These are phyloP conservation scores for Alternaria ethzedia DNA, from an alignment of 2,329 filamentous ascomycete species.

Conservation along the genomic window DNA sequence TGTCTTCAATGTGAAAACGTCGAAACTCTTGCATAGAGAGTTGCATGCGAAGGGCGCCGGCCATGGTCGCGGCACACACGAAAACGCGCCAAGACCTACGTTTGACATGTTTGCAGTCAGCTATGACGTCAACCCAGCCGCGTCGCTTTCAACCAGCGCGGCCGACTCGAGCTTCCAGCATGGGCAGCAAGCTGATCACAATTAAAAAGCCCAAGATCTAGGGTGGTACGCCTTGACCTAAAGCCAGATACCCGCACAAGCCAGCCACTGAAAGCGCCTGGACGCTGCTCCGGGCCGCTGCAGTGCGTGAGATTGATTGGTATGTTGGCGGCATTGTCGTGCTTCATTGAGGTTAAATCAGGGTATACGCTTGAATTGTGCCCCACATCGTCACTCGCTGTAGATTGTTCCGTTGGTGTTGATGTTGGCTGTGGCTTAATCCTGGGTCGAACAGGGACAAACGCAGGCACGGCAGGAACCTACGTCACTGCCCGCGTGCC, in stretches of 20 bases:
- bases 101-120: constrained; percentile 1
- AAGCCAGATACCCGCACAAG: not conserved
- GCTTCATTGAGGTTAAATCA: constrained; percentile 5
- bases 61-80: not conserved
- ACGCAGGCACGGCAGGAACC: constrained; percentile 16
- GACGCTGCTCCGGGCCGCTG: not conserved
- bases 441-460: constrained; percentile 12
- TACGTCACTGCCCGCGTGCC: constrained; percentile 28
- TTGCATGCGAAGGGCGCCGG: not conserved
- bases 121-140: constrained; percentile 10
- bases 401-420: constrained; percentile 21
- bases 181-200: not conserved
- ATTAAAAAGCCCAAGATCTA: not conserved
- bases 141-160: not conserved
- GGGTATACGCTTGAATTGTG: constrained; percentile 8
- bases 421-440: constrained; percentile 14
- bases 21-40: not conserved
- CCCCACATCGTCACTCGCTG: constrained; percentile 20
- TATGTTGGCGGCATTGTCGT: not conserved
- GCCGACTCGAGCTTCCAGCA: not conserved
- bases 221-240: not conserved
- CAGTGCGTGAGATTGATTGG: not conserved
- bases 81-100: not conserved
- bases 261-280: not conserved
- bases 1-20: not conserved